Evolutionary conservation across 352 stramenopile genomes (phyloP).

Genomic region (Globisporangium iwayamae): DNA sequence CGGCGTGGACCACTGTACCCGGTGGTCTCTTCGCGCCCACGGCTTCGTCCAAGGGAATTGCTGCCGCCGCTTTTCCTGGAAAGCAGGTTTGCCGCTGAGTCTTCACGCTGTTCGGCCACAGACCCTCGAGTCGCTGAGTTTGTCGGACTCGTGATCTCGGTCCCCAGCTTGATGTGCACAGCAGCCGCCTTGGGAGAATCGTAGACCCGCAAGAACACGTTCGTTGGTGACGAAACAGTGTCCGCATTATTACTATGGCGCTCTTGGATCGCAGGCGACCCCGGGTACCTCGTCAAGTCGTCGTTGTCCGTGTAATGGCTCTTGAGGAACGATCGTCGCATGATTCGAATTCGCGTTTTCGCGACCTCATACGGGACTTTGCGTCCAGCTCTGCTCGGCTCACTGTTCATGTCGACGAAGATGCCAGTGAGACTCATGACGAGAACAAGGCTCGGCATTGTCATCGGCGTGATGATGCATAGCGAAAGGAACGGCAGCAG

Average conservation of each 20-base stretch:
- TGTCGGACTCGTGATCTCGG: conserved; percentile 15
- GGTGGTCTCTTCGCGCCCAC: conserved; percentile 22
- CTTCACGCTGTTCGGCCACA: background rate
- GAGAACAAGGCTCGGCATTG: conserved; percentile 83
- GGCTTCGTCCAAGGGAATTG: conserved; percentile 13
- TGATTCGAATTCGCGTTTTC: conserved; percentile 69
- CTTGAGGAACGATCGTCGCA: conserved; percentile 65
- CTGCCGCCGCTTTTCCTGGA: conserved; percentile 9
- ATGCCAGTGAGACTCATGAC: conserved; percentile 86
- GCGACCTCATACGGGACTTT: conserved; percentile 35
- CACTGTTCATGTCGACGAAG: conserved; percentile 76
- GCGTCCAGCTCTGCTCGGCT: conserved; percentile 14
- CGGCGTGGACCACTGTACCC: conserved; percentile 26
- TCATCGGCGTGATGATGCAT: conserved; percentile 79
- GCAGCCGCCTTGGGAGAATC: conserved; percentile 50
- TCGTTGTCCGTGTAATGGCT: conserved; percentile 55
- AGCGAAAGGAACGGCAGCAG: conserved; percentile 59
- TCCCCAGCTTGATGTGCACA: conserved; percentile 24
- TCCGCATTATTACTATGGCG: background rate
- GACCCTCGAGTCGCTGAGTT: conserved; percentile 2
- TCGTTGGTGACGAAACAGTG: conserved; percentile 30
- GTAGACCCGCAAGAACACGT: conserved; percentile 67
- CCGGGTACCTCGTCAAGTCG: conserved; percentile 8
- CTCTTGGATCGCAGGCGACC: background rate
- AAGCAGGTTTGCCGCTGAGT: background rate